phyloP scores from a whole-genome alignment of 495 filamentous ascomycete genomes.

The Cercophora samala region DNA sequence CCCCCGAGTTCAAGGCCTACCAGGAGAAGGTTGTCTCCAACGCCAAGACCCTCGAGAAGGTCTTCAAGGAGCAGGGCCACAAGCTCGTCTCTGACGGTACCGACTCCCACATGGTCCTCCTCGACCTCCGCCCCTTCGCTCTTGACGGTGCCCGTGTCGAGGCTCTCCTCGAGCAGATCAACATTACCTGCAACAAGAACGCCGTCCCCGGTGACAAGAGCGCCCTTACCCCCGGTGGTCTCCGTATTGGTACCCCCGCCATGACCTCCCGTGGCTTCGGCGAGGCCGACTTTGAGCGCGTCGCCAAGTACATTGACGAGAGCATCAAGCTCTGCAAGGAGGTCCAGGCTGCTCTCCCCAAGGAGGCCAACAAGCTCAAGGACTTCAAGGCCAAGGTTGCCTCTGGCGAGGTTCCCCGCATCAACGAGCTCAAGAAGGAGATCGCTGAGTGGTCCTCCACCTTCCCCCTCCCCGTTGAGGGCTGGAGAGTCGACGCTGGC shows the following conservation, averaged over 20 bases:
- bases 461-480: constrained; percentile 88
- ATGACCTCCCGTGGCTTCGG: constrained; percentile 96
- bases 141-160: constrained; percentile 96
- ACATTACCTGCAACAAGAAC: constrained; percentile 99
- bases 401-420: constrained; percentile 69
- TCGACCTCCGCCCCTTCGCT: constrained; percentile 74
- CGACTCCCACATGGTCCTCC: constrained; percentile 97
- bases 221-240: constrained; percentile 88
- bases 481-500: constrained; percentile 53
- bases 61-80: constrained; percentile 78
- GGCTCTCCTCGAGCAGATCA: constrained; percentile 93
- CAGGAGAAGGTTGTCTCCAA: constrained; percentile 90
- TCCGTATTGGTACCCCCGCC: constrained; percentile 93
- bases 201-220: constrained; percentile 96
- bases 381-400: constrained; percentile 95
- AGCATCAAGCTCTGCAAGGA: constrained; percentile 78
- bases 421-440: constrained; percentile 82
- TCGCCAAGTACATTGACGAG: constrained; percentile 84
- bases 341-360: constrained; percentile 78
- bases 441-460: constrained; percentile 80
- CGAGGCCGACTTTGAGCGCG: constrained; percentile 86
- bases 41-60: constrained; percentile 80
- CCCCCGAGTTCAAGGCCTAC: constrained; percentile 93
- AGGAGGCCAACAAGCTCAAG: constrained; percentile 98
- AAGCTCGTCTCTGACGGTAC: constrained; percentile 95